Conservation (phyloP, 768 basidiomycete genomes). For the Tephrocybe rancida region DNA sequence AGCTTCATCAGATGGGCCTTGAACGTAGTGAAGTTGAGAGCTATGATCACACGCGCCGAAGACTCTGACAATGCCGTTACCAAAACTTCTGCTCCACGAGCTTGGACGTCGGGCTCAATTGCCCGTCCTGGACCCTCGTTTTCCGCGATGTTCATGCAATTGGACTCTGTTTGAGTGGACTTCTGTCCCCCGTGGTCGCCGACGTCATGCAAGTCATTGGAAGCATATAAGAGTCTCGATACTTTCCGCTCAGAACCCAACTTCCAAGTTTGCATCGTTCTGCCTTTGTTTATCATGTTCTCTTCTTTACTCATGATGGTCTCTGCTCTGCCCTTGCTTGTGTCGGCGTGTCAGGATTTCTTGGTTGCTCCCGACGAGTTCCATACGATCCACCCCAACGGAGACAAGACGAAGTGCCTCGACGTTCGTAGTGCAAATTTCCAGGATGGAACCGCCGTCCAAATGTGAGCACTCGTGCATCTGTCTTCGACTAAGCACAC, state of each 20-base stretch:
- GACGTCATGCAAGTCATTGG: background rate
- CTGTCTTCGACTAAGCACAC: background rate
- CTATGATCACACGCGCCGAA: too few relatives aligned
- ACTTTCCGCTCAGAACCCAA: background rate
- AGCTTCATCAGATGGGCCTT: too few relatives aligned
- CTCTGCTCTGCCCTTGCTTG: constrained; percentile 5
- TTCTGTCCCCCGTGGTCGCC: background rate
- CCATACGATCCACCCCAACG: constrained; percentile 26
- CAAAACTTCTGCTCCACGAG: too few relatives aligned
- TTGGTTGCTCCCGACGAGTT: constrained; percentile 4
- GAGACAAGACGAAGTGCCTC: constrained; percentile 29
- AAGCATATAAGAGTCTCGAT: background rate
- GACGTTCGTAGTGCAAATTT: constrained; percentile 33
- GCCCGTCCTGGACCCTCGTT: background rate
- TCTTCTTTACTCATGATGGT: too few relatives aligned
- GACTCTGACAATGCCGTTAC: too few relatives aligned
- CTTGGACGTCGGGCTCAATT: too few relatives aligned
- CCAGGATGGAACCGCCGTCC: constrained; percentile 34
- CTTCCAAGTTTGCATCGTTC: background rate
- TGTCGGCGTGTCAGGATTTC: constrained; percentile 3
- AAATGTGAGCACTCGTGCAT: constrained; percentile 25
- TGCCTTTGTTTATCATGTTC: too few relatives aligned
- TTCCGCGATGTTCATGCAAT: background rate
- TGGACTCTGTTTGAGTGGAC: background rate
- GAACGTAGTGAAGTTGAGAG: too few relatives aligned